These are phyloP conservation scores for Aspergillus felis DNA, from an alignment of 2,329 filamentous ascomycete genomes.

Conservation along the genomic window DNA sequence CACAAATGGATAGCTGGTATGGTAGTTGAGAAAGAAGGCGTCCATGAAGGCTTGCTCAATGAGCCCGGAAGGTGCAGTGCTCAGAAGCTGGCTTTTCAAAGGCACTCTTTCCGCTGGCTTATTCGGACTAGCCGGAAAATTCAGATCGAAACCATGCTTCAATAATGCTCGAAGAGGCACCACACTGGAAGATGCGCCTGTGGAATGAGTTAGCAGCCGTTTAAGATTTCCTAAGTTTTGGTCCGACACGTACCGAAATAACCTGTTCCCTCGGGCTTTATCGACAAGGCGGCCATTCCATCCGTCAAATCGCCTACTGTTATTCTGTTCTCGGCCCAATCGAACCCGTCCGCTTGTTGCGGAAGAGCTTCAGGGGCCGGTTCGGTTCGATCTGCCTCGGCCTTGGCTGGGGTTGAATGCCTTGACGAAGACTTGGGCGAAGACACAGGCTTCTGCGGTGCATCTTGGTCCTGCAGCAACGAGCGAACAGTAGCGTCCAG, in stretches of 20 bases:
- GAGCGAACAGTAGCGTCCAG: slow-evolving; percentile 37
- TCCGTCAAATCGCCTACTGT: slow-evolving; percentile 37
- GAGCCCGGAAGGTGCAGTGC: slow-evolving; percentile 35
- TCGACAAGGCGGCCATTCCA: slow-evolving; percentile 40
- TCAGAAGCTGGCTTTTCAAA: slow-evolving; percentile 36
- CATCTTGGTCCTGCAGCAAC: slow-evolving; percentile 34
- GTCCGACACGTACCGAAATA: slow-evolving; percentile 31
- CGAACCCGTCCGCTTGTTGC: slow-evolving; percentile 37
- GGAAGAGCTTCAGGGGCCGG: slow-evolving; percentile 43
- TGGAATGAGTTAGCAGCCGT: slow-evolving; percentile 1
- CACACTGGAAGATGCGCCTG: slow-evolving; percentile 38
- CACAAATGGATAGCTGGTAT: slow-evolving; percentile 46
- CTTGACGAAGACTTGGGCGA: slow-evolving; percentile 37
- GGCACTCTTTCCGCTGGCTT: slow-evolving; percentile 28
- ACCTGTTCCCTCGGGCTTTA: slow-evolving; percentile 37
- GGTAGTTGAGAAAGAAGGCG: slow-evolving; percentile 46
- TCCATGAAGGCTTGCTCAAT: slow-evolving; percentile 42
- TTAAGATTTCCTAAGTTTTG: not conserved
- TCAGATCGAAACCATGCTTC: slow-evolving; percentile 38
- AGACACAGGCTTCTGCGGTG: slow-evolving; percentile 23
- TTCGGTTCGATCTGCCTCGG: slow-evolving; percentile 31
- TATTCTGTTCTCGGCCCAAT: slow-evolving; percentile 38
- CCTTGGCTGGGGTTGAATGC: slow-evolving; percentile 34
- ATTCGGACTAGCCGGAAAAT: slow-evolving; percentile 29
- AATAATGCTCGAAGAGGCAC: slow-evolving; percentile 36